These are phyloP conservation scores for Cladosporium sp. DNA, from an alignment of 2,329 filamentous ascomycete genomes.

Conservation along the genomic window DNA sequence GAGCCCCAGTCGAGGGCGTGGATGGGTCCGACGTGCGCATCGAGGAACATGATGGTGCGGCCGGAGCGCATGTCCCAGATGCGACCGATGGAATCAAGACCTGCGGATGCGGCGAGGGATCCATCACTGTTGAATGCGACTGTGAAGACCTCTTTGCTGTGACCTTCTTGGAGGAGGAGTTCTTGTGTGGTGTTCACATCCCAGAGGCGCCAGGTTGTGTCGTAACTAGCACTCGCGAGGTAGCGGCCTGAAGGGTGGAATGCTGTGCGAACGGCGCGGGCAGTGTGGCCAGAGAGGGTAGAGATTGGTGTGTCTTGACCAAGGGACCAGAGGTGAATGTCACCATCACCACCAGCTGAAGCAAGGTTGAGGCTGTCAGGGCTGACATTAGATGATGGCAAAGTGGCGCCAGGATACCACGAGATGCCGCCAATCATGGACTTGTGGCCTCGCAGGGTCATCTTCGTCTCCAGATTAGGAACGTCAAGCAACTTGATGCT, in stretches of 20 bases:
- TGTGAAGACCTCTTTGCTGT: constrained; percentile 89
- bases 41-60: constrained; percentile 91
- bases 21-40: constrained; percentile 90
- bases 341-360: constrained; percentile 84
- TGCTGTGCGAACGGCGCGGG: constrained; percentile 86
- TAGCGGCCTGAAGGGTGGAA: constrained; percentile 92
- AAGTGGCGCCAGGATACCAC: constrained; percentile 82
- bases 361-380: constrained; percentile 74
- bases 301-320: constrained; percentile 80
- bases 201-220: constrained; percentile 94
- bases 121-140: constrained; percentile 90
- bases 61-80: constrained; percentile 95
- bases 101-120: constrained; percentile 86
- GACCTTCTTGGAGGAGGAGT: constrained; percentile 52
- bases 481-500: constrained; percentile 83
- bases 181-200: constrained; percentile 20
- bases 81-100: constrained; percentile 88
- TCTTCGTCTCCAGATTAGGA: constrained; percentile 76
- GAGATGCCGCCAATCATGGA: constrained; percentile 87
- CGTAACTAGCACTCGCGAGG: constrained; percentile 88
- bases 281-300: constrained; percentile 79
- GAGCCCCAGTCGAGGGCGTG: constrained; percentile 89
- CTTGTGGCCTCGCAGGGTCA: constrained; percentile 76
- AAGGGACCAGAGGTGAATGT: constrained; percentile 87
- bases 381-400: constrained; percentile 70